These are phyloP conservation scores for Quercus parvula DNA, from an alignment of 306 rosid species.

Conservation along the genomic window DNA sequence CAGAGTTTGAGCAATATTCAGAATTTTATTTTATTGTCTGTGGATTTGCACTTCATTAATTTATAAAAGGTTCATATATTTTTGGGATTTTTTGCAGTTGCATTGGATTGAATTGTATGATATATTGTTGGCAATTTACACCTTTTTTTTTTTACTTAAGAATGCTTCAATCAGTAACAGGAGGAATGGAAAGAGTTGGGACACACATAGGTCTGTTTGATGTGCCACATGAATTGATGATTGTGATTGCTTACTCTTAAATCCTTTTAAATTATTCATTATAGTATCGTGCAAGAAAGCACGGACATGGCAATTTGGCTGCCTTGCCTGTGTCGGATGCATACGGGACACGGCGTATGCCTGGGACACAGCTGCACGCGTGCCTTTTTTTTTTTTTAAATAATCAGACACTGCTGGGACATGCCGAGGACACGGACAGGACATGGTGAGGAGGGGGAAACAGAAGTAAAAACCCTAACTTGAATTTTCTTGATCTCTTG, in stretches of 20 bases:
- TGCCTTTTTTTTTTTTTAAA: no score
- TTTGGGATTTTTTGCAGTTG: slow-evolving; percentile 2
- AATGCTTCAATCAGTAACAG: neutral
- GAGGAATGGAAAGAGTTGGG: neutral
- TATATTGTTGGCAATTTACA: neutral
- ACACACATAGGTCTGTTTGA: neutral
- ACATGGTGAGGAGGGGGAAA: no score
- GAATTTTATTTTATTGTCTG: slow-evolving; percentile 15
- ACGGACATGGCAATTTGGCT: no score
- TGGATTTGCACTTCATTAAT: neutral
- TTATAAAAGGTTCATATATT: neutral
- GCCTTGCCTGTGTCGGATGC: no score
- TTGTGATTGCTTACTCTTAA: neutral
- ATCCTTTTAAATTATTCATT: neutral
- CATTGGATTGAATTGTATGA: neutral
- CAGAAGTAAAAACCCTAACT: no score
- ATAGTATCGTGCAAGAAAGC: no score
- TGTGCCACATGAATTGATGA: neutral
- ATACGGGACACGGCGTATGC: no score
- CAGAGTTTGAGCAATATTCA: slow-evolving; percentile 12
- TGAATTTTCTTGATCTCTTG: no score
- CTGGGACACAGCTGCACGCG: no score
- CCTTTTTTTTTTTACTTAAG: neutral
- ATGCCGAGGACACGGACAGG: no score
- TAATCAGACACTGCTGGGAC: no score